Base-by-base conservation (phyloP, 1,139 yeast genomes). In the Hyphopichia burtonii region DNA sequence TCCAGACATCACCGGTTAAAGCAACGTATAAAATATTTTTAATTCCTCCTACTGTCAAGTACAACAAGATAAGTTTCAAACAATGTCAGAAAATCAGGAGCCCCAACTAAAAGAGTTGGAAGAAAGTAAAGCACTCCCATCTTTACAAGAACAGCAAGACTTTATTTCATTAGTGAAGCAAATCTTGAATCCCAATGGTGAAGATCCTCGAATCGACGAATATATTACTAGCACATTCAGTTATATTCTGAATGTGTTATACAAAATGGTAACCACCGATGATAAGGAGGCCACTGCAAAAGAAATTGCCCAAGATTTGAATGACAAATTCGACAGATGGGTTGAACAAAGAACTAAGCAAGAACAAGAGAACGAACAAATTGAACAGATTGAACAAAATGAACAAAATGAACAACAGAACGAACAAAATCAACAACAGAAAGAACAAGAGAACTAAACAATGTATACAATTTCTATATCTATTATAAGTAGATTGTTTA, bases 391-490 rank as follows among this genome's bases (percentile, higher is more conserved):
- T 20, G 23, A 20, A 20, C 23, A 20, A 20, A 20, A 8, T 20
- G 8, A 20, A 6, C 23, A 6, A 8, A 20, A 8, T 20, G 23
- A 20, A 8, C 23, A 20, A 20, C 8, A 6, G 23, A n/a, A 4
- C 14, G 11, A 11, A 27, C 11, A 5, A 27, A n/a, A 27, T 27
- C 11, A n/a, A n/a, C 14, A 10, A 27, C 14, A 27, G 14, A 27
- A 4, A 27, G 12, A 11, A 11, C 11, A 5, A n/a, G n/a, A 27
- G 11, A 27, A n/a, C 11, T 11, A n/a, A 27, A 27, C 11, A n/a
- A 27, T 74, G 76, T 73, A 54, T 66, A 73, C 80, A 74, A 68
- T 70, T 67, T 74, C 78, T 76, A 76, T 76, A 76, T 76, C 82
- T 68, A 71, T 56, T 57, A 67, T 58, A 57, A 68, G 78, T 68